These are phyloP conservation scores for Oryza officinalis DNA, from an alignment of 176 grass and related monocot genomes.

Conservation along the genomic window DNA sequence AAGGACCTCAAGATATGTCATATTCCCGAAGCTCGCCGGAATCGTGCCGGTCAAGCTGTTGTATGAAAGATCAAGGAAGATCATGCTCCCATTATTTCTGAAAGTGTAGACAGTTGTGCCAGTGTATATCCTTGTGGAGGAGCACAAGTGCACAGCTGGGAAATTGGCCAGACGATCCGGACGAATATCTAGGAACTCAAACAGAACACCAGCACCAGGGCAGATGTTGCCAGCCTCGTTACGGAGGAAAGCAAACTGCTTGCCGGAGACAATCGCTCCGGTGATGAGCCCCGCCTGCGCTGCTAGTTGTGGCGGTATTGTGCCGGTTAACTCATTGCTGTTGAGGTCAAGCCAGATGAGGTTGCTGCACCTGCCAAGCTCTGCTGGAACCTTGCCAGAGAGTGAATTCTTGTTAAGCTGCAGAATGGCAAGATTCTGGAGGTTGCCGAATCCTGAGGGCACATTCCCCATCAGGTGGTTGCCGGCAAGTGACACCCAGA, in stretches of 20 bases:
- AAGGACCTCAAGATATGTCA: slow-evolving; percentile 68
- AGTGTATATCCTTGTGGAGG: slow-evolving; percentile 66
- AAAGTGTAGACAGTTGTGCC: slow-evolving; percentile 61
- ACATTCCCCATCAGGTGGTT: slow-evolving; percentile 46
- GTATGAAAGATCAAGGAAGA: slow-evolving; percentile 68
- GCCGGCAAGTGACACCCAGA: slow-evolving; percentile 60
- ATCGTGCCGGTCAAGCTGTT: slow-evolving; percentile 49
- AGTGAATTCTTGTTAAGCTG: slow-evolving; percentile 56
- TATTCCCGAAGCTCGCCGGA: slow-evolving; percentile 47
- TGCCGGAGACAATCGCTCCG: slow-evolving; percentile 62
- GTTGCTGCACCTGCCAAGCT: slow-evolving; percentile 51
- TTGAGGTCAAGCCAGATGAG: slow-evolving; percentile 80
- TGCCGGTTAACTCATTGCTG: slow-evolving; percentile 43
- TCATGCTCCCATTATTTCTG: slow-evolving; percentile 61
- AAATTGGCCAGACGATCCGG: slow-evolving; percentile 53
- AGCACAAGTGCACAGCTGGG: slow-evolving; percentile 41
- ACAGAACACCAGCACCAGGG: slow-evolving; percentile 59
- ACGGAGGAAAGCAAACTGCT: slow-evolving; percentile 62
- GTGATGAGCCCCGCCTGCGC: slow-evolving; percentile 52
- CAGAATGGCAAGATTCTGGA: slow-evolving; percentile 68
- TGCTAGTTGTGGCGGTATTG: slow-evolving; percentile 47
- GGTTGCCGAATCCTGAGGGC: slow-evolving; percentile 33
- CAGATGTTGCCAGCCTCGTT: slow-evolving; percentile 68
- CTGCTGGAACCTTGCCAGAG: slow-evolving; percentile 41
- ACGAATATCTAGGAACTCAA: slow-evolving; percentile 64